These are phyloP conservation scores for Pseudocercospora macadamiae DNA, from an alignment of 2,329 filamentous ascomycete species.

Conservation along the genomic window DNA sequence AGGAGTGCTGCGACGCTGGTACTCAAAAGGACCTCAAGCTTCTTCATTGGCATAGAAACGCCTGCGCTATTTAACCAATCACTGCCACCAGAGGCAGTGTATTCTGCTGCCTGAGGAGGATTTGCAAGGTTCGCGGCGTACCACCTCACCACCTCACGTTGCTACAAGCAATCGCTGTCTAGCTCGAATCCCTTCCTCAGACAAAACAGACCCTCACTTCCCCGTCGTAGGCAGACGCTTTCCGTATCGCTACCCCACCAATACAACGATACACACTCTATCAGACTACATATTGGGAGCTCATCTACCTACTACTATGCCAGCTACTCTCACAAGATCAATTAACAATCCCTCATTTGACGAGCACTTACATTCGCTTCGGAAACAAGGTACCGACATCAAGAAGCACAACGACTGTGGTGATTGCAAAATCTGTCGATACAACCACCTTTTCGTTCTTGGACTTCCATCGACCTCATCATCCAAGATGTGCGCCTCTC, in stretches of 20 bases:
- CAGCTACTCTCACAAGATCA: background rate
- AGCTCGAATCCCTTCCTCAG: background rate
- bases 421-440: conserved; percentile 6
- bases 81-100: background rate
- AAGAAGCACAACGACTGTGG: background rate
- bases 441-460: conserved; percentile 1
- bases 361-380: background rate
- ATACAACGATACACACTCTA: background rate
- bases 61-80: no score
- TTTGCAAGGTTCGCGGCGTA: background rate
- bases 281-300: no score
- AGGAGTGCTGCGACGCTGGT: no score
- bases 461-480: background rate
- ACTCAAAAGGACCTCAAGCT: no score
- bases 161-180: no score
- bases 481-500: background rate
- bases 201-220: background rate
- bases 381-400: background rate
- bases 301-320: no score
- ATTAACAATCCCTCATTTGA: background rate
- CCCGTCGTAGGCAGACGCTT: conserved; percentile 5
- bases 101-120: conserved; percentile 9
- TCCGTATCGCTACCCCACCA: background rate
- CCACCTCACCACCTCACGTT: background rate
- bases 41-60: no score